These are phyloP conservation scores for Excoecaria agallocha DNA, from an alignment of 345 rosid genomes.

Conservation along the genomic window DNA sequence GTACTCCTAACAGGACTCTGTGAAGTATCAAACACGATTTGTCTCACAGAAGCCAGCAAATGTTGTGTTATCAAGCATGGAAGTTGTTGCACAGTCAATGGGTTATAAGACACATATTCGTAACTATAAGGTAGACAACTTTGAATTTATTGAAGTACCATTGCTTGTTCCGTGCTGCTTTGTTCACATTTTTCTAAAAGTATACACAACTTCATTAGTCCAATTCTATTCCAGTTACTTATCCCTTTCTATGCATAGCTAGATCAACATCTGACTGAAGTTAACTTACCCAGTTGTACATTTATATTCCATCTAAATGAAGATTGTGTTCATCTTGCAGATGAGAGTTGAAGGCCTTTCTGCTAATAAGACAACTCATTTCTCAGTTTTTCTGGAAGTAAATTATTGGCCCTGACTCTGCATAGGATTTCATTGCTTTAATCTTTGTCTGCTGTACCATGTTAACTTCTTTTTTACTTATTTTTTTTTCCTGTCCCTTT, in stretches of 20 bases:
- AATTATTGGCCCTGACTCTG: constrained; percentile 4
- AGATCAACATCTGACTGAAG: neutral
- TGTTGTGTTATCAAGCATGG: constrained; percentile 90
- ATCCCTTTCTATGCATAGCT: neutral
- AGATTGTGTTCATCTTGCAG: constrained; percentile 38
- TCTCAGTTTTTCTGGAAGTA: constrained; percentile 85
- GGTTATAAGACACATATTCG: constrained; percentile 96
- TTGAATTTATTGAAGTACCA: neutral
- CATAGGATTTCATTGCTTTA: constrained; percentile 2
- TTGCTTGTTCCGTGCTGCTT: neutral
- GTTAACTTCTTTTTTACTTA: neutral
- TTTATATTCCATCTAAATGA: constrained; percentile 2
- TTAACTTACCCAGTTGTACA: neutral
- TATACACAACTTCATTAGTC: neutral
- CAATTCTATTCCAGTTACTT: neutral
- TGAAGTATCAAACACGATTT: constrained; percentile 81
- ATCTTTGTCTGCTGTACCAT: neutral
- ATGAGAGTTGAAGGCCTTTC: constrained; percentile 97
- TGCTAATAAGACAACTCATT: constrained; percentile 56
- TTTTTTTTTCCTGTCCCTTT: no score
- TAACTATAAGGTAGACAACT: constrained; percentile 68
- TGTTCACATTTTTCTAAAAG: neutral
- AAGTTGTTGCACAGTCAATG: constrained; percentile 98
- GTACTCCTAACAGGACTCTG: constrained; percentile 53
- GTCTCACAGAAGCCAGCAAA: constrained; percentile 81